Evolutionary conservation across 2,329 filamentous ascomycete genomes (phyloP).

Genomic region (Fusarium azukiicola): DNA sequence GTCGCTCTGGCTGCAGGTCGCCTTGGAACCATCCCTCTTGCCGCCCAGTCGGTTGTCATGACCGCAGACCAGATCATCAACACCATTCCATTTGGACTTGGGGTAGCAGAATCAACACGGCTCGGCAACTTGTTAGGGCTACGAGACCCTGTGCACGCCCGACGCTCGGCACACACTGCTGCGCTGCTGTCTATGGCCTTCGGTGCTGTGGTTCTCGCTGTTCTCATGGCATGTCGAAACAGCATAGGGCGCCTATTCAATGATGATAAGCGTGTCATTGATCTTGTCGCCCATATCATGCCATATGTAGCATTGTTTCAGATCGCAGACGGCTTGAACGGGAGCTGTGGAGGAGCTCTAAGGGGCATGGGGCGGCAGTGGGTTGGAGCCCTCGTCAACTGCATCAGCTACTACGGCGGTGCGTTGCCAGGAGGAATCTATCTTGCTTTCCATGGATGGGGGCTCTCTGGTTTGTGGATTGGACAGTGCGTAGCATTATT

Average conservation of each 20-base stretch:
- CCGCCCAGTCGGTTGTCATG: conserved; percentile 94
- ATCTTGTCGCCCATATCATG: conserved; percentile 88
- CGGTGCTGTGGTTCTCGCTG: conserved; percentile 82
- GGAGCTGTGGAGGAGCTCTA: conserved; percentile 89
- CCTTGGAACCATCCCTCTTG: conserved; percentile 89
- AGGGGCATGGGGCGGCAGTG: conserved; percentile 93
- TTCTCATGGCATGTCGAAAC: conserved; percentile 86
- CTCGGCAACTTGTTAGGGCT: conserved; percentile 91
- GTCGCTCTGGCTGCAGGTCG: conserved; percentile 91
- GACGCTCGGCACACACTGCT: conserved; percentile 86
- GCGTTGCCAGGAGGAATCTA: conserved; percentile 91
- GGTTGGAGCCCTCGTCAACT: conserved; percentile 90
- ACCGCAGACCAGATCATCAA: conserved; percentile 92
- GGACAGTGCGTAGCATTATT: conserved; percentile 92
- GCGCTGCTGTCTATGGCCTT: conserved; percentile 86
- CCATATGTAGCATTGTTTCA: conserved; percentile 95
- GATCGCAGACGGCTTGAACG: conserved; percentile 93
- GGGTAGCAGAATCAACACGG: conserved; percentile 88
- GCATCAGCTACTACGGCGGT: conserved; percentile 91
- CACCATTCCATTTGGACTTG: conserved; percentile 92
- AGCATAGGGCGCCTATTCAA: conserved; percentile 91
- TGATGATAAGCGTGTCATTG: conserved; percentile 85
- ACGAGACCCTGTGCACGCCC: conserved; percentile 81
- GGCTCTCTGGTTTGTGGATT: conserved; percentile 89
- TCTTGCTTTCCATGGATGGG: conserved; percentile 93